These are phyloP conservation scores for Iris pallida DNA, from an alignment of 116 monocot species.

Conservation along the genomic window DNA sequence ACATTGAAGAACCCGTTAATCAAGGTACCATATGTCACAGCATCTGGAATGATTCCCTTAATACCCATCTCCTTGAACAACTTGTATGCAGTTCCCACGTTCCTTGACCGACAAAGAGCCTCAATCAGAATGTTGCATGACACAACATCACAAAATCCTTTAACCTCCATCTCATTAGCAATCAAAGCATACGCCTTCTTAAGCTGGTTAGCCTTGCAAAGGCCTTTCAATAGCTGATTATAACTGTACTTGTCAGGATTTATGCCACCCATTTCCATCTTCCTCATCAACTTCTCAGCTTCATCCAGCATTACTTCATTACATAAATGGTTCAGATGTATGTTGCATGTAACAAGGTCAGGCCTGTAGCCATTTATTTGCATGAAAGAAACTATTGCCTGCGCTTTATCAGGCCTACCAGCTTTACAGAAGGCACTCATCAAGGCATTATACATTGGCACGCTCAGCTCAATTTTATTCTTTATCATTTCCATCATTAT, in stretches of 20 bases:
- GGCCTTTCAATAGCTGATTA: constrained; percentile 76
- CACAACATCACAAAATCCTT: constrained; percentile 75
- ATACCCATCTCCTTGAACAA: constrained; percentile 61
- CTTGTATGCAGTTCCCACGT: constrained; percentile 41
- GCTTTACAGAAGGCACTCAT: constrained; percentile 70
- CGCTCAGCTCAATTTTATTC: constrained; percentile 30
- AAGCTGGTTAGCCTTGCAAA: constrained; percentile 64
- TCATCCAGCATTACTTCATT: constrained; percentile 46
- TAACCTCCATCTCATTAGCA: constrained; percentile 54
- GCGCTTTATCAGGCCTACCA: constrained; percentile 60
- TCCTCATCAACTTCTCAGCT: constrained; percentile 56
- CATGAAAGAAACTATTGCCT: constrained; percentile 75
- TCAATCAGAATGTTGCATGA: constrained; percentile 81
- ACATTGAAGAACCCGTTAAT: constrained; percentile 71
- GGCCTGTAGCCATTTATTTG: constrained; percentile 61
- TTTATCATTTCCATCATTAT: constrained; percentile 70
- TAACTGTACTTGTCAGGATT: constrained; percentile 67
- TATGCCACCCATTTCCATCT: constrained; percentile 60
- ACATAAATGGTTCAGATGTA: constrained; percentile 67
- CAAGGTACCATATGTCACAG: constrained; percentile 62
- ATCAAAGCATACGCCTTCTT: constrained; percentile 59
- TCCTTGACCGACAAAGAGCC: constrained; percentile 57
- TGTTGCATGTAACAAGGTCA: constrained; percentile 78
- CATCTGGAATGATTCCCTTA: constrained; percentile 68
- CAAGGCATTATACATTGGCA: constrained; percentile 70